These are phyloP conservation scores for Mrakia hoshinonis DNA, from an alignment of 768 basidiomycete genomes.

Conservation along the genomic window DNA sequence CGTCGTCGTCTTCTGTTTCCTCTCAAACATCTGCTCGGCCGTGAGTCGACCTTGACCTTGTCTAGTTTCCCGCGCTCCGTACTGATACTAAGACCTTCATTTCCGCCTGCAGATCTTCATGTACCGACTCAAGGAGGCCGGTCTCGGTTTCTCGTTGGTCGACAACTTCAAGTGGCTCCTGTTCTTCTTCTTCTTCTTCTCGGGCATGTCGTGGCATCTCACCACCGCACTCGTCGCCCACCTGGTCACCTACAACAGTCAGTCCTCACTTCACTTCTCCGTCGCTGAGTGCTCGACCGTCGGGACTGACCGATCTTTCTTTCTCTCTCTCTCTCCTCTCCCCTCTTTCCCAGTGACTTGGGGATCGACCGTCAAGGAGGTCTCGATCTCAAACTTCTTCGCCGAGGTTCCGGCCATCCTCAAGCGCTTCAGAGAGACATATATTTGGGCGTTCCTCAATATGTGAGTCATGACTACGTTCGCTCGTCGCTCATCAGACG, in stretches of 20 bases:
- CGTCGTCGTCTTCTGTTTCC: conserved; percentile 39
- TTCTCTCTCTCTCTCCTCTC: background rate
- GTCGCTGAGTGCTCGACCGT: too few species aligned
- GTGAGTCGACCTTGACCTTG: background rate
- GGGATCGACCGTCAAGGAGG: conserved; percentile 30
- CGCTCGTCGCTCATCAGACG: too few species aligned
- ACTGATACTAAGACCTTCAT: too few species aligned
- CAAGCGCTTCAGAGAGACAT: conserved; percentile 26
- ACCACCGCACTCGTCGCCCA: conserved; percentile 33
- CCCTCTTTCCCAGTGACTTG: conserved; percentile 14
- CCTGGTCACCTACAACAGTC: conserved; percentile 34
- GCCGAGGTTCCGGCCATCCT: conserved; percentile 28
- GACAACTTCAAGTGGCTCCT: conserved; percentile 20
- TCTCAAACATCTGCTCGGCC: conserved; percentile 39
- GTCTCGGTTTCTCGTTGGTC: conserved; percentile 37
- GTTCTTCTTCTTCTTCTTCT: conserved; percentile 27
- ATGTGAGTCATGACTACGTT: background rate
- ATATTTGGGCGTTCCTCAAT: conserved; percentile 21
- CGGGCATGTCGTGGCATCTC: conserved; percentile 29
- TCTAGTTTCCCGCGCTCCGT: too few species aligned
- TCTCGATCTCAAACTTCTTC: conserved; percentile 30
- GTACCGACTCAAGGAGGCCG: conserved; percentile 39
- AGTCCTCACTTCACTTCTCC: background rate
- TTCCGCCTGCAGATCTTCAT: conserved; percentile 36
- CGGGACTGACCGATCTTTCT: too few species aligned